Base-by-base conservation (phyloP, 2,329 filamentous ascomycete genomes). In the Aspergillus sp. region DNA sequence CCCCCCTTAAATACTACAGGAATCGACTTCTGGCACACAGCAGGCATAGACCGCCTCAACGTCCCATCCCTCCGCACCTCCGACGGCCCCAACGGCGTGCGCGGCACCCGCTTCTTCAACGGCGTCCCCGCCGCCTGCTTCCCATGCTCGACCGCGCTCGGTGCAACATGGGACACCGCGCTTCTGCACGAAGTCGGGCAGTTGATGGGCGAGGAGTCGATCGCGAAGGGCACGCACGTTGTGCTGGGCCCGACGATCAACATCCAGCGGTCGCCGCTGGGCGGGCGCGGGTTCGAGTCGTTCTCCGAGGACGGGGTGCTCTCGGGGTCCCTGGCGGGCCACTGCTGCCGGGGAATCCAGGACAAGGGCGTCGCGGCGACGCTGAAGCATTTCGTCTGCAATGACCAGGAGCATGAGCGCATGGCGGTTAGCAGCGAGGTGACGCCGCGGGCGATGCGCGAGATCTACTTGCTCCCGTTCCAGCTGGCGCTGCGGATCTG, bases 261-360 rank as follows among this genome's bases (percentile, higher is more conserved):
- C 61, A 80, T 86, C 67, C 84, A 91, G 49, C 74, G 85, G 11
- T 82, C 82, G 30, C 85, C 85, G 0, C 68, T 91, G 0, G 84
- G 84, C n/a, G 85, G 85, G 12, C 72, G 85, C 38, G 86, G 86
- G 42, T 93, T 91, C 45, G 85, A 93, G 58, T 86, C 83, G 0
- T 91, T 86, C 55, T 86, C 82, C 0, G 85, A 91, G 55, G 85
- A 91, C 44, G 84, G 84, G 0, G 71, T 80, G 7, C 68, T 93
- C 4, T 84, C 82, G 0, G 82, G 82, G 19, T 81, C 78, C 41
- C 63, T 86, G 39, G 80, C 81, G 8, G 74, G 80, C 1, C 72
- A 80, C 38, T 83, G 83, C 40, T 79, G 84, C 49, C 76, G 74
- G 29, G 82, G 81, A 5, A 64, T 83, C 34, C 84, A 91, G 51